phyloP scores from a whole-genome alignment of 2,329 filamentous ascomycete genomes.

The Myriosclerotinia scirpicola region DNA sequence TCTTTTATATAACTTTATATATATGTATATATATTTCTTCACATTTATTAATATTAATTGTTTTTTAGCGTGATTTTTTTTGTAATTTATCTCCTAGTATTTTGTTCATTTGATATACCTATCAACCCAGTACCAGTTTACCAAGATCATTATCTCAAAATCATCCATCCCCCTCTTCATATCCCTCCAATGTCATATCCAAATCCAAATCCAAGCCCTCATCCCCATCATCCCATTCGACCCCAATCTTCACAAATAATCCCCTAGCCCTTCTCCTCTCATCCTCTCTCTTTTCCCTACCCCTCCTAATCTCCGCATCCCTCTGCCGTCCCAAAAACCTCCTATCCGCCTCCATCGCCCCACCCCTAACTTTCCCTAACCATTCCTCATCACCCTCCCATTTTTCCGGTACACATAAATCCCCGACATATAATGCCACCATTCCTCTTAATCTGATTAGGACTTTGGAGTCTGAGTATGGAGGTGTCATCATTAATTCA shows the following conservation, averaged over 20 bases:
- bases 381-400: constrained; percentile 29
- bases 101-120: too few relatives aligned
- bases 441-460: constrained; percentile 72
- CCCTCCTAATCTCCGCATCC: constrained; percentile 32
- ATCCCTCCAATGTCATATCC: constrained; percentile 23
- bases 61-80: too few relatives aligned
- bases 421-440: constrained; percentile 71
- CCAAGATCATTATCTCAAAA: too few relatives aligned
- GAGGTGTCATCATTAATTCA: constrained; percentile 64
- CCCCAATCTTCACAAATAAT: constrained; percentile 44
- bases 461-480: constrained; percentile 66
- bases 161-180: constrained; percentile 6
- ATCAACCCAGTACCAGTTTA: too few relatives aligned
- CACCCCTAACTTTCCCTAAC: constrained; percentile 24
- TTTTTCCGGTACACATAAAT: constrained; percentile 54
- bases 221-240: constrained; percentile 30
- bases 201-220: constrained; percentile 28
- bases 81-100: too few relatives aligned
- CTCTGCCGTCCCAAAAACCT: constrained; percentile 33
- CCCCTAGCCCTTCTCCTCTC: constrained; percentile 42
- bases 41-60: too few relatives aligned
- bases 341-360: constrained; percentile 26
- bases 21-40: too few relatives aligned
- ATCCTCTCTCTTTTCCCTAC: constrained; percentile 35
- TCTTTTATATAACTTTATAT: too few relatives aligned